These are phyloP conservation scores for Pseudozyma thailandica DNA, from an alignment of 1,284 basidiomycete genomes.

Conservation along the genomic window DNA sequence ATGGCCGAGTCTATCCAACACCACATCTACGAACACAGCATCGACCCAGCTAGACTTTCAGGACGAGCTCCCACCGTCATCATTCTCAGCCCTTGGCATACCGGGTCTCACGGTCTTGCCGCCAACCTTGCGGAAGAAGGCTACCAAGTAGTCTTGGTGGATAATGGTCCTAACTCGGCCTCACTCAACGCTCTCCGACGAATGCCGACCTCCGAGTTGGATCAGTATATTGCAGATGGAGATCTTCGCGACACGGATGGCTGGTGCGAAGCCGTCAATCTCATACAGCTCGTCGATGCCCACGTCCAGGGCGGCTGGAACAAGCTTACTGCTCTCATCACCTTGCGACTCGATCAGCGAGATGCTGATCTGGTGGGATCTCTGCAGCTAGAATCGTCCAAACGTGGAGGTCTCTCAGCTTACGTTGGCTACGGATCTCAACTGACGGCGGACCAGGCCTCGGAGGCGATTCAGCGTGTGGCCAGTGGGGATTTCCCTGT, in stretches of 20 bases:
- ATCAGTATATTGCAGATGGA: conserved; percentile 5
- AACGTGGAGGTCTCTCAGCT: conserved; percentile 17
- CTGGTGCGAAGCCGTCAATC: conserved; percentile 18
- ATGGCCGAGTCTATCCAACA: conserved; percentile 12
- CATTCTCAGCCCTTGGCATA: conserved; percentile 13
- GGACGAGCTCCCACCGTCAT: conserved; percentile 26
- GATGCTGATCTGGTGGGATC: conserved; percentile 18
- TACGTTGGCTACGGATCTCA: conserved; percentile 18
- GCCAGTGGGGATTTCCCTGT: conserved; percentile 3
- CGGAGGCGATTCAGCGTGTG: conserved; percentile 2
- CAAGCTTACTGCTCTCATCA: conserved; percentile 22
- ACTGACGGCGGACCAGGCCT: conserved; percentile 4
- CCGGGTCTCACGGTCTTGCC: conserved; percentile 24
- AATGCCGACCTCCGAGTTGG: not conserved
- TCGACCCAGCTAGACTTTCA: conserved; percentile 20
- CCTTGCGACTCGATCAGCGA: conserved; percentile 10
- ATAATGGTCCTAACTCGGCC: conserved; percentile 6
- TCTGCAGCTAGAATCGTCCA: conserved; percentile 11
- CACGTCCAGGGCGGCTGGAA: conserved; percentile 25
- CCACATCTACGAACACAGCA: conserved; percentile 10
- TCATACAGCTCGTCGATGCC: conserved; percentile 12
- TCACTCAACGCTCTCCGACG: conserved; percentile 19
- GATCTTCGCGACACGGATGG: conserved; percentile 20
- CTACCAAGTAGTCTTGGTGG: conserved; percentile 30
- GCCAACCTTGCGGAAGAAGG: conserved; percentile 39